Evolutionary conservation across 83 land plant species (phyloP), one percentile per base, ranked within the genome.

Genomic region (Diphasiastrum complanatum): DNA sequence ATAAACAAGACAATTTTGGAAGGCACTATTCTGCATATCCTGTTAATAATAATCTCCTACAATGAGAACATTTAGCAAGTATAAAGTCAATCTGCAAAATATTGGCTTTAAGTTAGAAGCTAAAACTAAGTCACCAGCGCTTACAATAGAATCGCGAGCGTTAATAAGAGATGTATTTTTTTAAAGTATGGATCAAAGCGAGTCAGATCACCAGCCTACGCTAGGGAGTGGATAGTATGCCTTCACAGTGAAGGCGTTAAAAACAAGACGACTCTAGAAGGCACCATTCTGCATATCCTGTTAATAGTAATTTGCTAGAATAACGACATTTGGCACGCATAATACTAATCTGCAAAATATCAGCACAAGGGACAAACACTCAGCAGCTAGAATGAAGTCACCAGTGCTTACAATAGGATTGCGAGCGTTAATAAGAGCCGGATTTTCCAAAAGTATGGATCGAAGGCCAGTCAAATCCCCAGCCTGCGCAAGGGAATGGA

Each of bases 101-200:
- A 27, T 0, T 6, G 45, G 23, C 30, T n/a, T 24, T 51, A 6
- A 20, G 32, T n/a, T n/a, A n/a, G n/a, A n/a, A n/a, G n/a, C n/a
- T n/a, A n/a, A n/a, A n/a, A n/a, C n/a, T n/a, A n/a, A n/a, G n/a
- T n/a, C n/a, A n/a, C n/a, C n/a, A n/a, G 32, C 16, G 31, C 74
- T 63, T 75, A 87, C 95, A 46, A 87, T 60, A 51, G 81, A 70
- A 41, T 87, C 84, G 27, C 86, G 63, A 8, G 77, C 81, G 49
- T 87, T 87, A 34, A 87, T 80, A 19, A 87, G 77, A 22, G 79
- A 57, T 1, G 88, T 85, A 59, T 72, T 71, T 46, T 79, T 72
- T 14, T 48, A 52, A 22, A 87, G 78, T 60, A 64, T 64, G 61
- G 48, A 67, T 72, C 67, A 75, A 45, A 84, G 30, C 72, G 68